phyloP scores from a whole-genome alignment of 257 asterid genomes.

The Salvia rosmarinus region DNA sequence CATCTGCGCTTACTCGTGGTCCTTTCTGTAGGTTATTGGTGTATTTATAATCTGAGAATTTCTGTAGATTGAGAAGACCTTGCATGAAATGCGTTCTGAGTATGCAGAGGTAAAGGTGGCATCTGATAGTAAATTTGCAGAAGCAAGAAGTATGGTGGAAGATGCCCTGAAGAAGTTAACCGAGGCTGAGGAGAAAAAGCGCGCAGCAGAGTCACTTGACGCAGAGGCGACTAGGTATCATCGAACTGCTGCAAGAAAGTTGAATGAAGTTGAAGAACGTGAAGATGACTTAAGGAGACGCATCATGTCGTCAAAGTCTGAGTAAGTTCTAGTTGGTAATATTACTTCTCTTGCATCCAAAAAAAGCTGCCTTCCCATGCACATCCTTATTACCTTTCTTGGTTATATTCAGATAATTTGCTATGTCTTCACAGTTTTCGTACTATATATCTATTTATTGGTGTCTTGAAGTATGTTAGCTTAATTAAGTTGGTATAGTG shows the following conservation, averaged over 20 bases:
- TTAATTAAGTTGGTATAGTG: background rate
- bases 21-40: background rate
- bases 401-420: constrained; percentile 4
- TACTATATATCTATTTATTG: background rate
- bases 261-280: constrained; percentile 87
- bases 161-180: constrained; percentile 66
- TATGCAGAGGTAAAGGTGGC: constrained; percentile 85
- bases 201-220: constrained; percentile 80
- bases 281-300: constrained; percentile 93
- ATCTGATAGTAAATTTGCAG: constrained; percentile 69
- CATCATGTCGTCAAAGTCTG: constrained; percentile 64
- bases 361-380: background rate
- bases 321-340: constrained; percentile 58
- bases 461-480: background rate
- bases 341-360: constrained; percentile 3
- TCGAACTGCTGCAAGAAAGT: constrained; percentile 83
- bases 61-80: constrained; percentile 85
- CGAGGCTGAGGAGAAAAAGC: constrained; percentile 74
- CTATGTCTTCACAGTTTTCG: background rate
- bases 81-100: constrained; percentile 96
- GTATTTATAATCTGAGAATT: constrained; percentile 26
- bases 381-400: constrained; percentile 6
- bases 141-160: constrained; percentile 71
- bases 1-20: constrained; percentile 1
- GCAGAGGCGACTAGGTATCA: constrained; percentile 83